These are phyloP conservation scores for Zoysia pacifica DNA, from an alignment of 176 grass and related monocot genomes.

Conservation along the genomic window DNA sequence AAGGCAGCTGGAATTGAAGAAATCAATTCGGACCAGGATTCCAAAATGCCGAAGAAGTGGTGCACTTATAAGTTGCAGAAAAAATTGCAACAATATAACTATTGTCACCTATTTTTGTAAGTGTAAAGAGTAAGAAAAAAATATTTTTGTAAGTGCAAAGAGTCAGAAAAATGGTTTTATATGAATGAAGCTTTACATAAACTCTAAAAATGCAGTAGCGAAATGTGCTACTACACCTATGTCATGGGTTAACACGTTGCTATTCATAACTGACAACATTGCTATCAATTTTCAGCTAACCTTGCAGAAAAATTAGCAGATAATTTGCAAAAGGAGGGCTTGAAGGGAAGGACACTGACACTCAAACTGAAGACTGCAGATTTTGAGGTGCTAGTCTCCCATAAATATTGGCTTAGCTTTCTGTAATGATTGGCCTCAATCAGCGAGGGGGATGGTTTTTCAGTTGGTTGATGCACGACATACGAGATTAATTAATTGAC, in stretches of 20 bases:
- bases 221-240: conserved; percentile 1
- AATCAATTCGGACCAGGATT: not conserved
- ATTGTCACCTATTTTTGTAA: not conserved
- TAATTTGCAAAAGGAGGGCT: conserved; percentile 80
- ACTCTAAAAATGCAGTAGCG: not conserved
- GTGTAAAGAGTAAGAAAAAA: not conserved
- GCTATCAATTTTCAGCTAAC: conserved; percentile 53
- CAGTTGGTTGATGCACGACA: not conserved
- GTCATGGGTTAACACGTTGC: not conserved
- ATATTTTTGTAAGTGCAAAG: too few relatives aligned
- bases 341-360: conserved; percentile 77
- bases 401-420: conserved; percentile 16
- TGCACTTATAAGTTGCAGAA: not conserved
- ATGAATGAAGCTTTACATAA: not conserved
- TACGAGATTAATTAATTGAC: conserved; percentile 24
- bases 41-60: not conserved
- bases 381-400: conserved; percentile 68
- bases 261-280: not conserved
- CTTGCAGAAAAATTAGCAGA: conserved; percentile 75
- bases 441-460: not conserved
- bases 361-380: conserved; percentile 93
- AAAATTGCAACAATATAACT: conserved; percentile 1
- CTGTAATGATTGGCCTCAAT: conserved; percentile 18
- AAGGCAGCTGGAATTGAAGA: not conserved
- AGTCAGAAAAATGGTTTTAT: too few relatives aligned